A percentile compares a stretch with the other conserved stretches of the same genome.
Conservation (phyloP, 768 basidiomycete species). For the Harrya chromipes region DNA sequence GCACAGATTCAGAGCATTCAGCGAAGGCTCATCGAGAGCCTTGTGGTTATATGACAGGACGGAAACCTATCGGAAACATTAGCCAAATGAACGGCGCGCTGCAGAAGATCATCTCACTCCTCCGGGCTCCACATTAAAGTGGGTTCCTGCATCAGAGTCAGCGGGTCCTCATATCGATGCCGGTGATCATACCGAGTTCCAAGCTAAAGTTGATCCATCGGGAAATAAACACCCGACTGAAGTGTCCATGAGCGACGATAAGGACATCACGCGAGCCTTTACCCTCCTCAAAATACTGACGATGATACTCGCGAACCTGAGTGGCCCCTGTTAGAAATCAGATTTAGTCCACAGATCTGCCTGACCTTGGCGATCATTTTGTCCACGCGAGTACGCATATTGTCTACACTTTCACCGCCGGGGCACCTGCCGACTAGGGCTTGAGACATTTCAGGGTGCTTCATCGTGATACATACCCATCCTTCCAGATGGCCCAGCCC, state of each 20-base stretch:
- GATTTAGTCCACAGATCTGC: conserved; percentile 7
- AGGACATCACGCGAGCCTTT: conserved; percentile 72
- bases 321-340: conserved; percentile 5
- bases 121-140: conserved; percentile 83
- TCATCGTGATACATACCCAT: conserved; percentile 52
- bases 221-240: conserved; percentile 70
- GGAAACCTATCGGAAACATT: conserved; percentile 50
- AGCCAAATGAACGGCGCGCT: background rate
- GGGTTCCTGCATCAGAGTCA: conserved; percentile 47
- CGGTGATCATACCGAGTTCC: conserved; percentile 41
- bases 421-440: conserved; percentile 58
- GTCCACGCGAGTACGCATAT: conserved; percentile 82
- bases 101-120: conserved; percentile 47
- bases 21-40: conserved; percentile 70
- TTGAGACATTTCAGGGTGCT: background rate
- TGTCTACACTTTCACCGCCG: conserved; percentile 77
- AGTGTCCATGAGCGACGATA: conserved; percentile 88
- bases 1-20: conserved; percentile 72
- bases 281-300: conserved; percentile 64
- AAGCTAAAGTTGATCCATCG: conserved; percentile 79
- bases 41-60: conserved; percentile 84
- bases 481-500: conserved; percentile 80
- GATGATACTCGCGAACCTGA: conserved; percentile 73
- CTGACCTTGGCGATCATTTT: conserved; percentile 64
- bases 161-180: background rate